Conservation (phyloP, 73 alveolate genomes). For the Paramecium pentaurelia region DNA sequence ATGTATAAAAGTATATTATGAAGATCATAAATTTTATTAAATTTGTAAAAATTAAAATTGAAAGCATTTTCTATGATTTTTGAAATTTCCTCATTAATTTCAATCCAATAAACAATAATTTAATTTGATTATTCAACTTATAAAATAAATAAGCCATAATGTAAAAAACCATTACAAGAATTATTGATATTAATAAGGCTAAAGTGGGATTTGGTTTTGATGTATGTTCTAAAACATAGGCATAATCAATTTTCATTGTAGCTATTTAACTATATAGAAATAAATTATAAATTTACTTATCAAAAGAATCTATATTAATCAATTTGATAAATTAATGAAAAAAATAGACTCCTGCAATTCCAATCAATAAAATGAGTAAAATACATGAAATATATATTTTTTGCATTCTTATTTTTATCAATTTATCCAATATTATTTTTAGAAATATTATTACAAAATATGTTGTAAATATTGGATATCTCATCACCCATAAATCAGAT, state of each 20-base stretch:
- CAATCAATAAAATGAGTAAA: neutral
- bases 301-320: neutral
- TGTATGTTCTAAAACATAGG: neutral
- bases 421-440: neutral
- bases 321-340: neutral
- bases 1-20: neutral
- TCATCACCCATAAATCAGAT: neutral
- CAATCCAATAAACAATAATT: neutral
- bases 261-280: neutral
- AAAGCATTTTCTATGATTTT: neutral
- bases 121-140: neutral
- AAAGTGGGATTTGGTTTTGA: neutral
- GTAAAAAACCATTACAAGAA: neutral
- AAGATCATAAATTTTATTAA: neutral
- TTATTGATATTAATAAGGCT: neutral
- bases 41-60: neutral
- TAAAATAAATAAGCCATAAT: neutral
- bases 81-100: neutral
- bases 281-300: neutral
- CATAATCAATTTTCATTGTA: neutral
- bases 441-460: neutral
- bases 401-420: neutral
- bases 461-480: neutral
- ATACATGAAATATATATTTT: neutral
- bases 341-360: neutral